phyloP scores from a whole-genome alignment of 768 basidiomycete species.

The Lactarius sp. region DNA sequence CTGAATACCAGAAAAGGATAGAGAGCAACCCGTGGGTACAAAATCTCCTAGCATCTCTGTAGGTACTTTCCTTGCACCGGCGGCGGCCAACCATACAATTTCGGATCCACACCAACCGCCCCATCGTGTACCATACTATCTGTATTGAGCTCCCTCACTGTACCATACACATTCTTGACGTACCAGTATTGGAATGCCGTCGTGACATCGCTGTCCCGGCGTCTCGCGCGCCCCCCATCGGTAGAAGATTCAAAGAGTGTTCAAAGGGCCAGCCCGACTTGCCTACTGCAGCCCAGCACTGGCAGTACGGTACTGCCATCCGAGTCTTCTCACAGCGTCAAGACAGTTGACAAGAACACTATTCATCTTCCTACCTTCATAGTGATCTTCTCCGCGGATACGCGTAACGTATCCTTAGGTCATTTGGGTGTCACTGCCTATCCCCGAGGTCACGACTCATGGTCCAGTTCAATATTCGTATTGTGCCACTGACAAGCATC shows the following conservation, averaged over 20 bases:
- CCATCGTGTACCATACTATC: background rate
- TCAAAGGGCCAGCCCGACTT: background rate
- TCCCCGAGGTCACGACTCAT: background rate
- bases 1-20: conserved; percentile 60
- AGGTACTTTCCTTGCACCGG: conserved; percentile 10
- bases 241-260: background rate
- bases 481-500: too few relatives aligned
- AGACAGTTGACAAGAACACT: background rate
- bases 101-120: background rate
- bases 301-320: background rate
- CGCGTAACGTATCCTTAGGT: background rate
- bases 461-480: too few relatives aligned
- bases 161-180: conserved; percentile 1
- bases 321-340: background rate
- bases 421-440: background rate
- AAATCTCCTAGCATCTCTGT: conserved; percentile 46
- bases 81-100: background rate
- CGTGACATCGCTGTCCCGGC: background rate
- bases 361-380: background rate
- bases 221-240: background rate
- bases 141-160: background rate
- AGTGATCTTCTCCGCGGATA: background rate
- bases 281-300: background rate
- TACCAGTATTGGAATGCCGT: background rate
- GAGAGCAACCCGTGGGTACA: conserved; percentile 78